Evolutionary conservation across 2,329 filamentous ascomycete genomes (phyloP).

Genomic region (Peltaster fructicola): DNA sequence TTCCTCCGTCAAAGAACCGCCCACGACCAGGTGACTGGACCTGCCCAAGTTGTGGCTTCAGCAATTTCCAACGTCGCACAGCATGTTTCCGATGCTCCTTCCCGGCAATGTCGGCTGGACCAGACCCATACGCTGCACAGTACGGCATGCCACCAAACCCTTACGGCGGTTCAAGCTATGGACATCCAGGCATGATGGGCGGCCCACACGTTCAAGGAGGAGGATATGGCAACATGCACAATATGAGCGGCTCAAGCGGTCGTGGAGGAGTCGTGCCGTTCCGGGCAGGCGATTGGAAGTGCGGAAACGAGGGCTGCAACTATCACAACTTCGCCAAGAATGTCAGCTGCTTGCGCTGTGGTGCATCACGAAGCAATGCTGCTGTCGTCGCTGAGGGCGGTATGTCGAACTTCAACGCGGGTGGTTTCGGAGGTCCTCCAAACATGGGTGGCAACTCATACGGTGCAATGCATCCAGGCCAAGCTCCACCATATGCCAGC

Average conservation of each 20-base stretch:
- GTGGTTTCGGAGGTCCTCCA: conserved; percentile 50
- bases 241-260: conserved; percentile 40
- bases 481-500: conserved; percentile 56
- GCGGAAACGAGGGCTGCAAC: conserved; percentile 86
- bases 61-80: conserved; percentile 28
- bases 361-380: conserved; percentile 81
- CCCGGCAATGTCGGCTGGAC: conserved; percentile 74
- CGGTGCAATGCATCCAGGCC: conserved; percentile 32
- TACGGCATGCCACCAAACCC: conserved; percentile 29
- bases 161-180: conserved; percentile 24
- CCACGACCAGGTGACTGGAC: conserved; percentile 97
- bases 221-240: conserved; percentile 41
- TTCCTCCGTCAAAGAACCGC: conserved; percentile 96
- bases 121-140: conserved; percentile 42
- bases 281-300: conserved; percentile 98
- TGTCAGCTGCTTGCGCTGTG: conserved; percentile 89
- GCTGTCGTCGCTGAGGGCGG: conserved; percentile 80
- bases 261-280: conserved; percentile 65
- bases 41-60: conserved; percentile 40
- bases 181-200: conserved; percentile 53
- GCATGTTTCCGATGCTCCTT: conserved; percentile 98
- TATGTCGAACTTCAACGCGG: conserved; percentile 34
- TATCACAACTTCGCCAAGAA: conserved; percentile 99
- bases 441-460: conserved; percentile 41
- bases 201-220: conserved; percentile 18